Evolutionary conservation across 176 grass and related monocot species (phyloP).

Genomic region (Oropetium thomaeum): DNA sequence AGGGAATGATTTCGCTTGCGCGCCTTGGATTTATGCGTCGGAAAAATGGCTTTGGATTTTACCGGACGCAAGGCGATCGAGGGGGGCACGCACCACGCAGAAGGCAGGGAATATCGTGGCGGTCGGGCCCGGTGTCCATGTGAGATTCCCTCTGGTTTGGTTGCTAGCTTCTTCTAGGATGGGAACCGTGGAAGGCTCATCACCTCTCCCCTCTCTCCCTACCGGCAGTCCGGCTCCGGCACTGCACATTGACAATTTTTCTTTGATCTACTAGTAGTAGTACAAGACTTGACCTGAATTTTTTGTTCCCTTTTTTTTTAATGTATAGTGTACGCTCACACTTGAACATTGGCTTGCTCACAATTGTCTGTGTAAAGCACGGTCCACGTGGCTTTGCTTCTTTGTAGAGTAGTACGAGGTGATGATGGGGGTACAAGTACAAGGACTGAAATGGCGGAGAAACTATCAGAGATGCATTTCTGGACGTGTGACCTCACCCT

Average conservation of each 20-base stretch:
- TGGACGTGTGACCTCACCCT: conserved; percentile 3
- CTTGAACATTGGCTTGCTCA: not conserved
- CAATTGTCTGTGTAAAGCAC: not conserved
- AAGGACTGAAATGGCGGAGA: not conserved
- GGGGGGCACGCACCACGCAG: not conserved
- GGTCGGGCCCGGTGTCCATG: conserved; percentile 6
- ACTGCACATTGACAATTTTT: not conserved
- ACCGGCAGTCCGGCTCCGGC: too few relatives aligned
- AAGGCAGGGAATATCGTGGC: conserved; percentile 9
- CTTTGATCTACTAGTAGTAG: not conserved
- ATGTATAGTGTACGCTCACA: not conserved
- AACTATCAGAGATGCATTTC: not conserved
- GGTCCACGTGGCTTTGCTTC: not conserved
- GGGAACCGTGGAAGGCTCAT: not conserved
- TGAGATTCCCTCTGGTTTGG: conserved; percentile 38
- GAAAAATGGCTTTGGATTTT: conserved; percentile 38
- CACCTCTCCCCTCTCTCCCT: not conserved
- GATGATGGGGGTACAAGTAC: conserved; percentile 4
- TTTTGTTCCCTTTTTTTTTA: not conserved
- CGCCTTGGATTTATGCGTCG: conserved; percentile 21
- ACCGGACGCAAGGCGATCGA: conserved; percentile 3
- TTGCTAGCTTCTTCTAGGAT: not conserved
- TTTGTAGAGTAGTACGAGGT: not conserved
- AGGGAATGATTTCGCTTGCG: conserved; percentile 29
- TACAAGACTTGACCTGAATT: not conserved